Evolutionary conservation across 1,284 basidiomycete species (phyloP).

Genomic region (Sphagnurus paluster): DNA sequence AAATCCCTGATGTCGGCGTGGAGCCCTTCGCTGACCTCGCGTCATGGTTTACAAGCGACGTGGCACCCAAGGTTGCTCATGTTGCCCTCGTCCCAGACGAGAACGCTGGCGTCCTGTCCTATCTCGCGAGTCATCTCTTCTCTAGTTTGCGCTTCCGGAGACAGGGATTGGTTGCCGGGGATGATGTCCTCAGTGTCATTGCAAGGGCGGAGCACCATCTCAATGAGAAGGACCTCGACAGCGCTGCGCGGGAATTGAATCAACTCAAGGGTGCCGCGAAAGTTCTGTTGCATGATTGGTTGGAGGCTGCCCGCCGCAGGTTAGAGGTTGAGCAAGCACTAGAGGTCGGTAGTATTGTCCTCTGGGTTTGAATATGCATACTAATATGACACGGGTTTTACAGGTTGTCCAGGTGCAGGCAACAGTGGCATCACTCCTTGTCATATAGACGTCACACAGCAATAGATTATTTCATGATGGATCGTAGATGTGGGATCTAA

Average conservation of each 20-base stretch:
- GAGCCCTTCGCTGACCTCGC: conserved; percentile 89
- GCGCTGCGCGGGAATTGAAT: conserved; percentile 90
- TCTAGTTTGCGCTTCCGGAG: conserved; percentile 80
- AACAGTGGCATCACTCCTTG: conserved; percentile 61
- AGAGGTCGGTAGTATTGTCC: conserved; percentile 54
- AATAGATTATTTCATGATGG: conserved; percentile 14
- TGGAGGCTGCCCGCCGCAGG: conserved; percentile 85
- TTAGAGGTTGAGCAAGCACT: conserved; percentile 94
- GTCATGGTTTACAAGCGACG: conserved; percentile 85
- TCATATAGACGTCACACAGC: conserved; percentile 42
- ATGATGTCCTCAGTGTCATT: conserved; percentile 85
- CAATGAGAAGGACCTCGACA: conserved; percentile 91
- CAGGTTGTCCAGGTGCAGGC: conserved; percentile 83
- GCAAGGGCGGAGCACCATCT: conserved; percentile 90
- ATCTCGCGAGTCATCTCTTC: conserved; percentile 80
- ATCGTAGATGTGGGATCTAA: too few species aligned
- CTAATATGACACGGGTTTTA: conserved; percentile 1
- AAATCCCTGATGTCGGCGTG: conserved; percentile 83
- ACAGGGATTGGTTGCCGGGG: conserved; percentile 73
- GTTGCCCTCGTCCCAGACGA: conserved; percentile 91
- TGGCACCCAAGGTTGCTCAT: conserved; percentile 82
- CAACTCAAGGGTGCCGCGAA: conserved; percentile 87
- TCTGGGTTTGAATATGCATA: not conserved
- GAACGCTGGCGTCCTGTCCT: conserved; percentile 85
- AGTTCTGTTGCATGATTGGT: conserved; percentile 85